Conservation (phyloP, 1,139 yeast species). For the Suhomyces ambrosiae region DNA sequence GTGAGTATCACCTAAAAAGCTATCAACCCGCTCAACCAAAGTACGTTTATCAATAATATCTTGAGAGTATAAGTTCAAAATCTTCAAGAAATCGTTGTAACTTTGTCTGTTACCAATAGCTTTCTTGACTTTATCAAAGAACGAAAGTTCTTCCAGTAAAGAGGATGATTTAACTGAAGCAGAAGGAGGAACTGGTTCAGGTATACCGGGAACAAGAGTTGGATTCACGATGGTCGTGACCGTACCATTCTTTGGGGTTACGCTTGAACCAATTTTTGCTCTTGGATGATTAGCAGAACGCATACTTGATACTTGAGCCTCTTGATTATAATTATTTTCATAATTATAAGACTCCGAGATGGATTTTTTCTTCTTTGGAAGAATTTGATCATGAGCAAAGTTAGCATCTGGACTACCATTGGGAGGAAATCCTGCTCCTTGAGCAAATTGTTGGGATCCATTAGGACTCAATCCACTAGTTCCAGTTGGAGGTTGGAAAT, state of each 20-base stretch:
- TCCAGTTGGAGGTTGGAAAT: slow-evolving; percentile 78
- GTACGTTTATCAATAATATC: slow-evolving; percentile 84
- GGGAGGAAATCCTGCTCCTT: slow-evolving; percentile 14
- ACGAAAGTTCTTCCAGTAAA: slow-evolving; percentile 79
- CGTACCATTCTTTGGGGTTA: slow-evolving; percentile 23
- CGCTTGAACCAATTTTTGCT: slow-evolving; percentile 7
- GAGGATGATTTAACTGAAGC: slow-evolving; percentile 55
- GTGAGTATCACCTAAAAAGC: slow-evolving; percentile 75
- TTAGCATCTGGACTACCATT: slow-evolving; percentile 12
- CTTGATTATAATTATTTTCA: slow-evolving; percentile 44
- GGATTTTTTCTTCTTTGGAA: slow-evolving; percentile 30
- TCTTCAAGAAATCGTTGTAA: slow-evolving; percentile 87
- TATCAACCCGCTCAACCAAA: slow-evolving; percentile 80
- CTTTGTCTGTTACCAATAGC: slow-evolving; percentile 87
- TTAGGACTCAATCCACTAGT: slow-evolving; percentile 35
- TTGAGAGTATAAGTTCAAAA: slow-evolving; percentile 83
- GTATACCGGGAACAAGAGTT: slow-evolving; percentile 79
- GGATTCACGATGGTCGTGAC: slow-evolving; percentile 46
- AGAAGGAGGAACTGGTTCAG: slow-evolving; percentile 80
- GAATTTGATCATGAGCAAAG: slow-evolving; percentile 14
- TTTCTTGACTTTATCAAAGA: slow-evolving; percentile 91
- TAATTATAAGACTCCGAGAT: slow-evolving; percentile 33
- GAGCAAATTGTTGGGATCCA: slow-evolving; percentile 17
- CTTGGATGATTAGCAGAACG: slow-evolving; percentile 34
- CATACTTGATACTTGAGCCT: slow-evolving; percentile 57